A percentile compares a stretch with the other conserved stretches of the same genome.
phyloP scores from a whole-genome alignment of 2,329 filamentous ascomycete genomes.

The Diaporthe australafricana region DNA sequence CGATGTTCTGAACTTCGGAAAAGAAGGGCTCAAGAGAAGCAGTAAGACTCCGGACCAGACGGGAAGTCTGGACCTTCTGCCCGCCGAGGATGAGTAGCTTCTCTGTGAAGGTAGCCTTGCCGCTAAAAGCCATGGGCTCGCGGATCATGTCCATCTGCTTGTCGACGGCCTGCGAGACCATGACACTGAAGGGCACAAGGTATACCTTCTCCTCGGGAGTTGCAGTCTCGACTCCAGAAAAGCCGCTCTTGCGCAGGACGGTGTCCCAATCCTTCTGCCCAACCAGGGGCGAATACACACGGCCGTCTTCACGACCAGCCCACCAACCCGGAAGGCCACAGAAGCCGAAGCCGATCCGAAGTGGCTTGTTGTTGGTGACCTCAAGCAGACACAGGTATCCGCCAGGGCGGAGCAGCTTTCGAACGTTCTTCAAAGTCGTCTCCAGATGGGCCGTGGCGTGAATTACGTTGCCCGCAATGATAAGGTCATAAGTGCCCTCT shows the following conservation, averaged over 20 bases:
- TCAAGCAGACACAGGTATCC: slow-evolving; percentile 60
- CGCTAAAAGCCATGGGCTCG: slow-evolving; percentile 1
- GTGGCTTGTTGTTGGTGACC: slow-evolving; percentile 40
- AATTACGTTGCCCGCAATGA: slow-evolving; percentile 53
- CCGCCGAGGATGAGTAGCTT: slow-evolving; percentile 41
- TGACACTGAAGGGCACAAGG: slow-evolving; percentile 11
- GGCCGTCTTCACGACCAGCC: slow-evolving; percentile 26
- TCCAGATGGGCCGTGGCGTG: slow-evolving; percentile 49
- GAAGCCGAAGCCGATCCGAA: slow-evolving; percentile 39
- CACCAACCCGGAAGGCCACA: slow-evolving; percentile 36
- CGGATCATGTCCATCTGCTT: slow-evolving; percentile 26
- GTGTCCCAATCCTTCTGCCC: slow-evolving; percentile 2
- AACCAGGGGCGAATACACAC: background rate
- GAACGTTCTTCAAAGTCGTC: slow-evolving; percentile 46
- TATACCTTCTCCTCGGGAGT: slow-evolving; percentile 8
- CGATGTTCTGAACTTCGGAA: slow-evolving; percentile 22
- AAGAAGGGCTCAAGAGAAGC: slow-evolving; percentile 34
- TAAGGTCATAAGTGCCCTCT: slow-evolving; percentile 47
- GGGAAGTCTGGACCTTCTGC: slow-evolving; percentile 3
- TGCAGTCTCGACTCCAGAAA: slow-evolving; percentile 22
- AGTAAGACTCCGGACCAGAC: slow-evolving; percentile 4
- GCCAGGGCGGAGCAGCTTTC: slow-evolving; percentile 54
- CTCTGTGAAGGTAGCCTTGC: slow-evolving; percentile 30
- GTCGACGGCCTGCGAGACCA: slow-evolving; percentile 26
- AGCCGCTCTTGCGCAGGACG: slow-evolving; percentile 3